phyloP scores from a whole-genome alignment of 2,329 filamentous ascomycete genomes.

The Colletotrichum limetticola region DNA sequence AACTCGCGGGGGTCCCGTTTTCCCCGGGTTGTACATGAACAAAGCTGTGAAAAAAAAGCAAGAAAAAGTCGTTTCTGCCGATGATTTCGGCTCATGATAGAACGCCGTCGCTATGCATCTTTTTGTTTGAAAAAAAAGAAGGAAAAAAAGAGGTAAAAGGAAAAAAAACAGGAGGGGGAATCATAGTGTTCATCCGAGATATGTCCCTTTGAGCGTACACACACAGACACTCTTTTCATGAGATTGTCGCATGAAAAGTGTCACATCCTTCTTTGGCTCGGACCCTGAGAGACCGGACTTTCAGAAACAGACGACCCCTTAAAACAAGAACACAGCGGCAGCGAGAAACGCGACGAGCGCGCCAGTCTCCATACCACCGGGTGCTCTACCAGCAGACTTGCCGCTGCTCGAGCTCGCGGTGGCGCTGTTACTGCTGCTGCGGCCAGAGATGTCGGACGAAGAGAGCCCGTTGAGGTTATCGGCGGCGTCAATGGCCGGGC shows the following conservation, averaged over 20 bases:
- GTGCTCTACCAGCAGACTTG: constrained; percentile 30
- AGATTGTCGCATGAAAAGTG: background rate
- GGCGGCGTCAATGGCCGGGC: constrained; percentile 74
- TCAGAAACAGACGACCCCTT: constrained; percentile 10
- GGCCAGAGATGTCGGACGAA: constrained; percentile 47
- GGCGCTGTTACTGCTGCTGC: constrained; percentile 40
- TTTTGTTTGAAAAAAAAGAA: background rate
- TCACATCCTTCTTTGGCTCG: background rate
- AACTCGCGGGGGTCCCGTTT: background rate
- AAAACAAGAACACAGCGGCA: constrained; percentile 52
- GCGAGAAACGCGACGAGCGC: constrained; percentile 57
- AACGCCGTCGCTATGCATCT: constrained; percentile 15
- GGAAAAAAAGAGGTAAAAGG: background rate
- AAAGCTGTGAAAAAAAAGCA: background rate
- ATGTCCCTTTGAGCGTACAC: background rate
- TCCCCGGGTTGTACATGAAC: background rate
- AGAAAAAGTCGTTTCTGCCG: background rate
- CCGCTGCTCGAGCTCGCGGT: constrained; percentile 33
- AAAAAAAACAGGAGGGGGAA: background rate
- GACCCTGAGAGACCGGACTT: background rate
- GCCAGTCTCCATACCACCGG: constrained; percentile 43
- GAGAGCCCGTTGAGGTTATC: constrained; percentile 72
- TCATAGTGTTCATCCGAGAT: background rate
- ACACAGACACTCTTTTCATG: background rate
- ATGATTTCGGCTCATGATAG: background rate